These are phyloP conservation scores for Coprinopsis cinerea DNA, from an alignment of 768 basidiomycete genomes.

Conservation along the genomic window DNA sequence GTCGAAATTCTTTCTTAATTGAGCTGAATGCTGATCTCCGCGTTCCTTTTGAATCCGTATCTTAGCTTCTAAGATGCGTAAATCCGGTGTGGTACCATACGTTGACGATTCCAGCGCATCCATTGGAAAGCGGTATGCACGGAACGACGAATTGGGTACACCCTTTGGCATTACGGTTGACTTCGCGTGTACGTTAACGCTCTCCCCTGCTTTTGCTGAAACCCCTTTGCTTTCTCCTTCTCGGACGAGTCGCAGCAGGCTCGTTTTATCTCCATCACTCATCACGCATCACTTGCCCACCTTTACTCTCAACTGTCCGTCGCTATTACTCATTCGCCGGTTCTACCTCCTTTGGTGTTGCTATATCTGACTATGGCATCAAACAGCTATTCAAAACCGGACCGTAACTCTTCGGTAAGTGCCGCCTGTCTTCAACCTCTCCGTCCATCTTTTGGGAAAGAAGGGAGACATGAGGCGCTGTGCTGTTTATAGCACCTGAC, in stretches of 20 bases:
- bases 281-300: too few relatives aligned
- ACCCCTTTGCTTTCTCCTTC: too few relatives aligned
- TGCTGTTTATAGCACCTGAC: not conserved
- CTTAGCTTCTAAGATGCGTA: constrained; percentile 84
- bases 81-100: constrained; percentile 83
- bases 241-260: too few relatives aligned
- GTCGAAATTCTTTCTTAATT: constrained; percentile 42
- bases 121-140: constrained; percentile 94
- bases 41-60: not conserved
- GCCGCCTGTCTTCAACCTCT: constrained; percentile 9
- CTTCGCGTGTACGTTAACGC: constrained; percentile 79
- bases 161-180: constrained; percentile 96
- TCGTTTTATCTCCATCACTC: too few relatives aligned
- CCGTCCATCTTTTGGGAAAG: constrained; percentile 7
- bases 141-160: constrained; percentile 98
- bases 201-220: constrained; percentile 13
- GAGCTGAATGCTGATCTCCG: not conserved
- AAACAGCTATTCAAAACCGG: constrained; percentile 77
- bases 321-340: too few relatives aligned
- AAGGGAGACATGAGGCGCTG: constrained; percentile 4
- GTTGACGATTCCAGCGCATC: constrained; percentile 95
- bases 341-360: too few relatives aligned
- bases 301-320: too few relatives aligned
- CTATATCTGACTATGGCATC: not conserved
- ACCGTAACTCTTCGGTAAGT: constrained; percentile 95